Conservation (phyloP, 352 stramenopile species). For the Globisporangium ultimum region DNA sequence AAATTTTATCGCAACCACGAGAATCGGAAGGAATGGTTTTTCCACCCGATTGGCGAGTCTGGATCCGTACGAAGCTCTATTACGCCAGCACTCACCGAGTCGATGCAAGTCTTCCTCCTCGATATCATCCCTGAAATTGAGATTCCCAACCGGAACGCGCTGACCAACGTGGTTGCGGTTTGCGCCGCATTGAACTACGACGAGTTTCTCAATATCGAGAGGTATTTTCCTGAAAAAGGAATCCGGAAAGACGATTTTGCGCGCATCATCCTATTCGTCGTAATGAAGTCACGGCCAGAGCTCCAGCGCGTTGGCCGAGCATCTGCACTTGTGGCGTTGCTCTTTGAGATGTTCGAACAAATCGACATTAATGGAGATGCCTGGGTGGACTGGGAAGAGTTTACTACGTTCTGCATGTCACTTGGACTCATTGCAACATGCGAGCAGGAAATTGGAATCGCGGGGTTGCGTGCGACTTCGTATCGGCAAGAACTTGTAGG, state of each 20-base stretch:
- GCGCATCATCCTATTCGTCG: conserved; percentile 37
- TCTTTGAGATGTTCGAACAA: conserved; percentile 79
- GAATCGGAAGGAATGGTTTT: conserved; percentile 31
- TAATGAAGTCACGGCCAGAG: conserved; percentile 40
- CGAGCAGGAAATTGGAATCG: conserved; percentile 14
- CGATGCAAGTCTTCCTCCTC: conserved; percentile 57
- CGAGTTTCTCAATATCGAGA: conserved; percentile 58
- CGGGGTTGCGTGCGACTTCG: neutral
- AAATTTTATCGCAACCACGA: conserved; percentile 49
- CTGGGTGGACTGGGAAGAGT: conserved; percentile 81
- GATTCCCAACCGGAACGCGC: conserved; percentile 52
- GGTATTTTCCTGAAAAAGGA: conserved; percentile 36
- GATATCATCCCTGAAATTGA: conserved; percentile 72
- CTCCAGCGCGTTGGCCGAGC: conserved; percentile 30
- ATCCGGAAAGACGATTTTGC: conserved; percentile 51
- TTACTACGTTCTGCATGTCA: conserved; percentile 77
- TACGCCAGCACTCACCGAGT: conserved; percentile 36
- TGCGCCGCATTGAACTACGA: conserved; percentile 52
- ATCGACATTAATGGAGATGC: conserved; percentile 85
- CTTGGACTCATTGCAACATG: conserved; percentile 55
- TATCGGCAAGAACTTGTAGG: conserved; percentile 19
- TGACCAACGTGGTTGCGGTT: conserved; percentile 60
- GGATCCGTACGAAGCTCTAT: conserved; percentile 41
- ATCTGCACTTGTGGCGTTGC: conserved; percentile 33
- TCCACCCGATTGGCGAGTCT: conserved; percentile 33